Conservation (phyloP, 2,329 filamentous ascomycete species). For the Hypoxylon rubiginosum region DNA sequence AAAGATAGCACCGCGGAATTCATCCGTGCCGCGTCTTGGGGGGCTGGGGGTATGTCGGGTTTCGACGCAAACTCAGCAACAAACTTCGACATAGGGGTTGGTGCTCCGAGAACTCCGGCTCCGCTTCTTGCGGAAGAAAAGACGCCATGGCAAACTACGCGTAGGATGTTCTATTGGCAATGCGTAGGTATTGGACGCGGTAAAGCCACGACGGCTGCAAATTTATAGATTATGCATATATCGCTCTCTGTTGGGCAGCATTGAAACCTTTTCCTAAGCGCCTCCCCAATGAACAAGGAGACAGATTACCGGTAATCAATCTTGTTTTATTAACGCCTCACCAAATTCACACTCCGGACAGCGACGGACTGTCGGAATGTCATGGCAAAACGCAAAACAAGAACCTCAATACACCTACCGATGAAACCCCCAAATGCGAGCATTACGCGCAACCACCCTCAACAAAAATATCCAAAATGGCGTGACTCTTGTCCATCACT, state of each 20-base stretch:
- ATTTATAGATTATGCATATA: slow-evolving; percentile 10
- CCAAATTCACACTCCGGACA: neutral
- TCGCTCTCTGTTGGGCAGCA: slow-evolving; percentile 2
- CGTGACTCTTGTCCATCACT: slow-evolving; percentile 25
- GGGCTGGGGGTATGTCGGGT: slow-evolving; percentile 11
- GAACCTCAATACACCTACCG: neutral
- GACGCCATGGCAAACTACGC: neutral
- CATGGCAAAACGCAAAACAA: neutral
- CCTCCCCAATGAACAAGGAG: slow-evolving; percentile 2
- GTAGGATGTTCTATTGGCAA: neutral
- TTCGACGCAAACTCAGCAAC: slow-evolving; percentile 25
- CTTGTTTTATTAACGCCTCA: slow-evolving; percentile 8
- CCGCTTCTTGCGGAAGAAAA: neutral
- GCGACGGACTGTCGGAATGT: slow-evolving; percentile 1
- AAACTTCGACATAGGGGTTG: neutral
- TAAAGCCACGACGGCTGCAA: slow-evolving; percentile 13
- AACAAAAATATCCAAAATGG: slow-evolving; percentile 9
- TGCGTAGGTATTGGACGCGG: slow-evolving; percentile 10
- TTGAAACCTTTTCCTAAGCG: neutral
- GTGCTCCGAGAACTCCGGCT: slow-evolving; percentile 1
- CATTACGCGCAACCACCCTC: slow-evolving; percentile 26
- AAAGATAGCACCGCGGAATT: slow-evolving; percentile 33
- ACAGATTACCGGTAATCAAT: too few relatives aligned
- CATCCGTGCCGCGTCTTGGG: slow-evolving; percentile 9
- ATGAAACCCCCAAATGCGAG: slow-evolving; percentile 25